phyloP scores from a whole-genome alignment of 2,329 filamentous ascomycete genomes.

The Diaporthe sp. region DNA sequence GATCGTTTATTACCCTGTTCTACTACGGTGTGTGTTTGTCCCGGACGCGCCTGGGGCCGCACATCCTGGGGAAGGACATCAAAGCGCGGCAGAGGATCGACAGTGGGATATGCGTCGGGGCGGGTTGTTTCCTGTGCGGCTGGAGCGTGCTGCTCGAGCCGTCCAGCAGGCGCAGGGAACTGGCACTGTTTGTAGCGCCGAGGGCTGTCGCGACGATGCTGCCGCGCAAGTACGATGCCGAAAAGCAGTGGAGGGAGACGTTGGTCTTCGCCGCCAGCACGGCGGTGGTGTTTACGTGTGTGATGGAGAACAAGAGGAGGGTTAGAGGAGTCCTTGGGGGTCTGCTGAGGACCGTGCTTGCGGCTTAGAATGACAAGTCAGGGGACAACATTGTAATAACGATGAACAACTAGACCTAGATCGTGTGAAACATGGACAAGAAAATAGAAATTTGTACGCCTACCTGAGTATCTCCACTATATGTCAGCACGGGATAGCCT shows the following conservation, averaged over 20 bases:
- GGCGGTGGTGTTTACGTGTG: constrained; percentile 76
- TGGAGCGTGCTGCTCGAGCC: constrained; percentile 84
- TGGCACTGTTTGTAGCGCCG: constrained; percentile 84
- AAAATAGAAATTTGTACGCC: neutral
- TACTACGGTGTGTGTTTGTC: constrained; percentile 88
- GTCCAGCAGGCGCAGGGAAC: constrained; percentile 73
- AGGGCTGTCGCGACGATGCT: constrained; percentile 80
- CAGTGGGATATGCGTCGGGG: constrained; percentile 73
- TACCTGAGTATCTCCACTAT: neutral
- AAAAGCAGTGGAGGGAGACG: constrained; percentile 75
- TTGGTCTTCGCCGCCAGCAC: constrained; percentile 74
- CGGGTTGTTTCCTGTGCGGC: constrained; percentile 80
- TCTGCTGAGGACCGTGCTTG: constrained; percentile 63
- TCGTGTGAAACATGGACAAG: neutral
- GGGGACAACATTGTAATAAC: neutral
- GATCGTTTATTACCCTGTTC: constrained; percentile 80
- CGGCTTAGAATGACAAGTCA: constrained; percentile 36
- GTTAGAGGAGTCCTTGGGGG: constrained; percentile 77
- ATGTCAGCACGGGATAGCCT: neutral
- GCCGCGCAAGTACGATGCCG: constrained; percentile 72
- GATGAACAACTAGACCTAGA: neutral
- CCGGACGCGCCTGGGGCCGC: constrained; percentile 79
- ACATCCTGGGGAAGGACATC: constrained; percentile 66
- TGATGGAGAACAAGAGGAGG: constrained; percentile 68
- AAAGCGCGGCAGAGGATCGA: constrained; percentile 63